Conservation (phyloP, 345 rosid genomes). For the Limnanthes douglasii region DNA sequence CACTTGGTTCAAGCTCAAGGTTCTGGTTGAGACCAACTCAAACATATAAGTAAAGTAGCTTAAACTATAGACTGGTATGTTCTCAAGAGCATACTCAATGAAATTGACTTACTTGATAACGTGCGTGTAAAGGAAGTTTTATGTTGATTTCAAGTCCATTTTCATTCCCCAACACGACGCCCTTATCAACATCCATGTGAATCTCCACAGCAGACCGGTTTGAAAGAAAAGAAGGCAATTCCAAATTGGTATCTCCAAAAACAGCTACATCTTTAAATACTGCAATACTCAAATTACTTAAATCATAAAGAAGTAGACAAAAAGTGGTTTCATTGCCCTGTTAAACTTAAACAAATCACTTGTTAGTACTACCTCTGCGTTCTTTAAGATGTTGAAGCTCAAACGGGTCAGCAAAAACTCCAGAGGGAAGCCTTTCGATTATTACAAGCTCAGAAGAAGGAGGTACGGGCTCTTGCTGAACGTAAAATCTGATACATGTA, state of each 20-base stretch:
- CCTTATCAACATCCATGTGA: constrained; percentile 30
- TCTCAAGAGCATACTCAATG: no score
- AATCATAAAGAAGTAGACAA: no score
- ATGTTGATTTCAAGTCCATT: constrained; percentile 28
- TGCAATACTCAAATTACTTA: no score
- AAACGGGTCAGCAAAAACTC: constrained; percentile 85
- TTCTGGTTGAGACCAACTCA: no score
- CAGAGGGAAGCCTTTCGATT: constrained; percentile 59
- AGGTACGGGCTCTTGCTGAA: constrained; percentile 10
- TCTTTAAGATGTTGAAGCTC: constrained; percentile 61
- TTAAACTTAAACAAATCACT: no score
- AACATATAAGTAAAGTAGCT: no score
- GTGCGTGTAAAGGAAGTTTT: constrained; percentile 68
- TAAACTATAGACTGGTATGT: no score
- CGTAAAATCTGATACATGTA: constrained; percentile 31
- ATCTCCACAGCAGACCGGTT: constrained; percentile 66
- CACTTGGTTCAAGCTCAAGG: no score
- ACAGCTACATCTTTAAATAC: constrained; percentile 43
- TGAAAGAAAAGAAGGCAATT: constrained; percentile 60
- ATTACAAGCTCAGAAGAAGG: constrained; percentile 29
- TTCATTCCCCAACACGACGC: constrained; percentile 8
- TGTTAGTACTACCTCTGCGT: constrained; percentile 28
- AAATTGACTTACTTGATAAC: constrained; percentile 36
- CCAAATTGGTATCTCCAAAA: constrained; percentile 81
- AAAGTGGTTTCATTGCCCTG: no score